phyloP scores from a whole-genome alignment of 1,139 yeast genomes.

The Hansenula lynferdii region DNA sequence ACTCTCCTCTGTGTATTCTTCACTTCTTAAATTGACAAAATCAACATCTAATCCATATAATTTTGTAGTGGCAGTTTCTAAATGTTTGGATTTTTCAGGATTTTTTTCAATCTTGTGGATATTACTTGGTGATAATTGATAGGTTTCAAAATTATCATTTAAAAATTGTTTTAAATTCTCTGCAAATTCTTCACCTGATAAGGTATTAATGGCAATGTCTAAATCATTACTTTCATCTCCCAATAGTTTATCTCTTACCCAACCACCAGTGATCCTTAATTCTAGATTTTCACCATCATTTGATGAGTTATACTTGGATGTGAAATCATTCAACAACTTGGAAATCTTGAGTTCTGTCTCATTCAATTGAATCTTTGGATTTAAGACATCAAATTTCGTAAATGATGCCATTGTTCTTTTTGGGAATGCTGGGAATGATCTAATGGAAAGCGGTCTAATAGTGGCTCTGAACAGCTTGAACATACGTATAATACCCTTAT shows the following conservation, averaged over 20 bases:
- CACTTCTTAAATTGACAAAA: conserved; percentile 87
- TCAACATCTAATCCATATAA: conserved; percentile 80
- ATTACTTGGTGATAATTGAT: conserved; percentile 42
- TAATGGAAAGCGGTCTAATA: neutral
- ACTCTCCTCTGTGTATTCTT: conserved; percentile 75
- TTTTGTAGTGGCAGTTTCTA: conserved; percentile 93
- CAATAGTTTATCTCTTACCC: conserved; percentile 94
- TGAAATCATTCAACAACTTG: conserved; percentile 40
- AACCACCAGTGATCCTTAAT: conserved; percentile 92
- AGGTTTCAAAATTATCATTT: conserved; percentile 26
- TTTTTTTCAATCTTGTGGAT: conserved; percentile 85
- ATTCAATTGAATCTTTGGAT: conserved; percentile 32
- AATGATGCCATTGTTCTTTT: conserved; percentile 11
- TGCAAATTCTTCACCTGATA: conserved; percentile 88
- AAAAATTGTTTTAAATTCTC: conserved; percentile 54
- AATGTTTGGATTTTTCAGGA: conserved; percentile 92
- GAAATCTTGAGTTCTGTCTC: conserved; percentile 46
- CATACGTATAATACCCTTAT: neutral
- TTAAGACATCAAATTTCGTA: conserved; percentile 7
- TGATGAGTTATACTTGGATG: conserved; percentile 30
- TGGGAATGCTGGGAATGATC: neutral
- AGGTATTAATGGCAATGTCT: conserved; percentile 81
- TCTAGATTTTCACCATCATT: conserved; percentile 29
- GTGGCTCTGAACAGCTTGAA: neutral
- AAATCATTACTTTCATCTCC: conserved; percentile 80